phyloP scores from a whole-genome alignment of 108 stramenopile species.

The Nitzschia palea region DNA sequence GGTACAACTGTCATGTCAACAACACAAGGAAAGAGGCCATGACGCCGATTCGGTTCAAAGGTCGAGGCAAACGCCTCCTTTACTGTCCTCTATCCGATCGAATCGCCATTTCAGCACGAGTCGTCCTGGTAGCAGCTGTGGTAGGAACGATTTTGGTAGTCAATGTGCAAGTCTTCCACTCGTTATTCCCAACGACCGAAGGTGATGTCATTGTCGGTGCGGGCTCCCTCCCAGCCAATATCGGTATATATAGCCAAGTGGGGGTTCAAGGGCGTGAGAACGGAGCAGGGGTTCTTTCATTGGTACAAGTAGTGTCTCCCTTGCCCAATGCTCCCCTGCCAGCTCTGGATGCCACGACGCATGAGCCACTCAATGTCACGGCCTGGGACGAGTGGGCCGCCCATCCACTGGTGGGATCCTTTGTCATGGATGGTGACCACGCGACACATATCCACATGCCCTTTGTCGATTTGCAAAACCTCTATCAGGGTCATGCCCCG shows the following conservation, averaged over 20 bases:
- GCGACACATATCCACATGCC: background rate
- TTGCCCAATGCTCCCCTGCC: background rate
- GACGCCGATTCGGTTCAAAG: too few species aligned
- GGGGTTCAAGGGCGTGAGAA: background rate
- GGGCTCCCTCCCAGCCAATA: background rate
- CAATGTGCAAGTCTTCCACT: background rate
- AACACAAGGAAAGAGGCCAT: too few species aligned
- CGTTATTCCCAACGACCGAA: background rate
- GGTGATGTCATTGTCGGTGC: background rate
- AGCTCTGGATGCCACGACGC: background rate
- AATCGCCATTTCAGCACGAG: background rate
- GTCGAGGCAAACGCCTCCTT: too few species aligned
- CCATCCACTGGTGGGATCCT: background rate
- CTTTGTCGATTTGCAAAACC: background rate
- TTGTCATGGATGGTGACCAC: background rate
- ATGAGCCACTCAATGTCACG: background rate
- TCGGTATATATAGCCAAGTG: background rate
- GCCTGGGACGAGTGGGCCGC: background rate
- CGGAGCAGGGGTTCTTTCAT: background rate
- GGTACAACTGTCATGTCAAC: too few species aligned
- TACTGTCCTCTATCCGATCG: background rate
- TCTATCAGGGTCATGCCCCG: background rate
- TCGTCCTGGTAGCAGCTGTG: background rate
- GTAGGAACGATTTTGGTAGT: background rate
- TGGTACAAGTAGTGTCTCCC: background rate